These are phyloP conservation scores for Chaetothyriales sp. DNA, from an alignment of 2,329 filamentous ascomycete genomes.

Conservation along the genomic window DNA sequence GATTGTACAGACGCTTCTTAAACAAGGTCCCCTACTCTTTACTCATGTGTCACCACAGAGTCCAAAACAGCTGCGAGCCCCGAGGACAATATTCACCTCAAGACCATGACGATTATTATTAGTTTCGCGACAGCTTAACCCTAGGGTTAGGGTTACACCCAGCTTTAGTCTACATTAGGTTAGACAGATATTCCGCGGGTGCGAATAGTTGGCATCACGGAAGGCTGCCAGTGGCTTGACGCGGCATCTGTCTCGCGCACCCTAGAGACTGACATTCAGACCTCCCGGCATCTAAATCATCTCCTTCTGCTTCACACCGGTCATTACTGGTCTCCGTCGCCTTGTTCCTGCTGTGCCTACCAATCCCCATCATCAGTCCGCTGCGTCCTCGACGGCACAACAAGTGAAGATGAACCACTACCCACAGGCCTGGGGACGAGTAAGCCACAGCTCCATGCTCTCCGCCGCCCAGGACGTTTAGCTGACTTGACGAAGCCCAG, in stretches of 20 bases:
- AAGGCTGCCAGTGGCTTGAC: background rate
- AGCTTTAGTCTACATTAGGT: background rate
- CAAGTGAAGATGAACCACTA: slow-evolving; percentile 46
- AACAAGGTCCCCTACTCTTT: no score
- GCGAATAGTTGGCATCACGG: background rate
- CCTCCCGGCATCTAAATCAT: background rate
- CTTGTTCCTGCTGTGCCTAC: background rate
- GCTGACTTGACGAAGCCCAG: slow-evolving; percentile 54
- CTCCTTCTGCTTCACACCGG: background rate
- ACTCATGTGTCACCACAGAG: no score
- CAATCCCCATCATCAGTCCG: slow-evolving; percentile 7
- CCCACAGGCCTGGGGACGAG: slow-evolving; percentile 53
- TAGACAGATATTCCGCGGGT: background rate
- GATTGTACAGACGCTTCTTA: no score
- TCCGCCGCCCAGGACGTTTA: slow-evolving; percentile 4
- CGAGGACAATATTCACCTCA: no score
- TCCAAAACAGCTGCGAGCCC: no score
- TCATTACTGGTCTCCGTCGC: background rate
- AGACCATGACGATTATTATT: no score
- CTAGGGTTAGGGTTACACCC: background rate
- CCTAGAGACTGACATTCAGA: background rate
- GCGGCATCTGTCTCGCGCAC: background rate
- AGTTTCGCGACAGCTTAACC: no score
- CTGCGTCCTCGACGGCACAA: background rate
- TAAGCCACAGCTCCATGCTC: slow-evolving; percentile 26